Percentiles rank a stretch among this genome's conserved stretches.
Evolutionary conservation across 495 filamentous ascomycete species (phyloP).

Genomic region (Penicillium desertorum): DNA sequence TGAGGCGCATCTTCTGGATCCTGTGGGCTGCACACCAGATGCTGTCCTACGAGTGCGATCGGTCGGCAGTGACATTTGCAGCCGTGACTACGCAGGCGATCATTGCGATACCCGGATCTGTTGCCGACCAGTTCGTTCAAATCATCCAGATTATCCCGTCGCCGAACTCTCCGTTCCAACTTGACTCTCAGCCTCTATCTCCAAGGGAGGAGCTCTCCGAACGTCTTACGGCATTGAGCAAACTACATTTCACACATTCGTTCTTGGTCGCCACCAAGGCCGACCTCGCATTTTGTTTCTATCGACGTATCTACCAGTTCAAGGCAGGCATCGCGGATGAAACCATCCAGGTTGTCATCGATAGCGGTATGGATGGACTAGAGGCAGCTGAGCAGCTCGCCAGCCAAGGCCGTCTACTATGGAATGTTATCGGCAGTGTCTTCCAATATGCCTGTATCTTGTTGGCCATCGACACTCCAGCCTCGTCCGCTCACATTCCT

Average conservation of each 20-base stretch:
- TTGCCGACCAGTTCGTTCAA: constrained; percentile 34
- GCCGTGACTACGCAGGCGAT: constrained; percentile 30
- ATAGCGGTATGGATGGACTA: constrained; percentile 28
- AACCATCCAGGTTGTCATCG: constrained; percentile 23
- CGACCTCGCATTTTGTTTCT: constrained; percentile 36
- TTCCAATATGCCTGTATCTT: constrained; percentile 34
- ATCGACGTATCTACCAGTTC: constrained; percentile 34
- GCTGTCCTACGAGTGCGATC: constrained; percentile 36
- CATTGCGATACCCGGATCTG: constrained; percentile 19
- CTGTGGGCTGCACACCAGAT: constrained; percentile 36
- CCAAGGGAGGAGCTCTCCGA: constrained; percentile 26
- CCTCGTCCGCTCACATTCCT: constrained; percentile 22
- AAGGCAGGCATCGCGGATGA: constrained; percentile 27
- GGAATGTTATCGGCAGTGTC: constrained; percentile 38
- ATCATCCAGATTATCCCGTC: constrained; percentile 33
- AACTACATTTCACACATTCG: constrained; percentile 24
- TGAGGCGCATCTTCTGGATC: constrained; percentile 37
- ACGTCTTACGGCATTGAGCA: constrained; percentile 23
- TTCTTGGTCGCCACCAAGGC: constrained; percentile 35
- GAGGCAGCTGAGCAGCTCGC: constrained; percentile 28
- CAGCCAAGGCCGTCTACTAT: constrained; percentile 30
- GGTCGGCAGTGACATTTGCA: constrained; percentile 27
- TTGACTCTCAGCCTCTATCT: constrained; percentile 17
- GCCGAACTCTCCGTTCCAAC: constrained; percentile 31
- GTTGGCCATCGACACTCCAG: constrained; percentile 33